A percentile compares a stretch with the other conserved stretches of the same genome.
Evolutionary conservation across 2,329 filamentous ascomycete genomes (phyloP).

Genomic region (Verticillium tricorpus): DNA sequence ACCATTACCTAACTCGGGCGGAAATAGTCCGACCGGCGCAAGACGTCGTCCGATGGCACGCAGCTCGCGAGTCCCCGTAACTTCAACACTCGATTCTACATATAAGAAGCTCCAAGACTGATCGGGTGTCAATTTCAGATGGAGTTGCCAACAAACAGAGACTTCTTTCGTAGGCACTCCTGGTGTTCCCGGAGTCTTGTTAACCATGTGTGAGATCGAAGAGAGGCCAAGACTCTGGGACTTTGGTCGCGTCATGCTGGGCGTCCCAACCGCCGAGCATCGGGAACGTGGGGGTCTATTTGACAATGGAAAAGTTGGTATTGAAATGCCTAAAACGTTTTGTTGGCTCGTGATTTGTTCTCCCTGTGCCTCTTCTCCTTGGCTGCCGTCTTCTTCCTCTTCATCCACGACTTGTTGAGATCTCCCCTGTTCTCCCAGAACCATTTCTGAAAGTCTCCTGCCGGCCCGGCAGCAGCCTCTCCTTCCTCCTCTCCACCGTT

Average conservation of each 20-base stretch:
- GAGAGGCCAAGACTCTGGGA: too few species aligned
- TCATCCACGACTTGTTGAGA: constrained; percentile 63
- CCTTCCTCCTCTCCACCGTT: constrained; percentile 17
- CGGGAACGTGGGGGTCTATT: not conserved
- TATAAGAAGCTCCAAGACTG: too few species aligned
- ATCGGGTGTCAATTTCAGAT: too few species aligned
- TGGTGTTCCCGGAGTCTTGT: too few species aligned
- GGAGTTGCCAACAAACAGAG: too few species aligned
- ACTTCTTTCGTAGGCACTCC: too few species aligned
- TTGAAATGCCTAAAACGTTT: constrained; percentile 22
- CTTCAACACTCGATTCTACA: too few species aligned
- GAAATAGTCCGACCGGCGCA: not conserved
- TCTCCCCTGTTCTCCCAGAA: constrained; percentile 66
- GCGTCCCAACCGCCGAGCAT: not conserved
- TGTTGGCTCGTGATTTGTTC: constrained; percentile 51
- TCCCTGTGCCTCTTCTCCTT: constrained; percentile 66
- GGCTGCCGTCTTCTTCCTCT: constrained; percentile 53
- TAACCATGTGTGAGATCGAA: too few species aligned
- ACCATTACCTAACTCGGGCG: not conserved
- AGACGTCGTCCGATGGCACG: not conserved
- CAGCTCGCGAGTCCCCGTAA: too few species aligned
- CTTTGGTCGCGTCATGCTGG: too few species aligned
- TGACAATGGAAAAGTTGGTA: not conserved
- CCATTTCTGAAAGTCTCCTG: constrained; percentile 57
- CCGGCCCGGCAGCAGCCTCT: constrained; percentile 12